phyloP scores from a whole-genome alignment of 768 basidiomycete species.

The Boletus sp. region DNA sequence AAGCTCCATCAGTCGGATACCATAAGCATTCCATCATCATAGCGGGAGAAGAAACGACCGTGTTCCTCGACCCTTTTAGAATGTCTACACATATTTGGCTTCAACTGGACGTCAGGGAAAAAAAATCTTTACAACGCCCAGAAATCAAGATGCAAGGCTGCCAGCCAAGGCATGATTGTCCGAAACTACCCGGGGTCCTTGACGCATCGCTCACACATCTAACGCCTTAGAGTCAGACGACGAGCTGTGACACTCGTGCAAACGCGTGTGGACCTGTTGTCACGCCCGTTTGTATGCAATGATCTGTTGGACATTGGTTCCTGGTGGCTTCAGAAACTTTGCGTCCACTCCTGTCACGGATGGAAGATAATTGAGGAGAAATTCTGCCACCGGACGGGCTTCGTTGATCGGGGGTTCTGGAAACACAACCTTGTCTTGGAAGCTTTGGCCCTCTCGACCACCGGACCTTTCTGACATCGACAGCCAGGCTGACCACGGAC shows the following conservation, averaged over 20 bases:
- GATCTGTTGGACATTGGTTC: not conserved
- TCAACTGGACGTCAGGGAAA: not conserved
- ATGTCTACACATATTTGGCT: not conserved
- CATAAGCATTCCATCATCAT: too few relatives aligned
- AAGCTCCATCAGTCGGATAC: too few relatives aligned
- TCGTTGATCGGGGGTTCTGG: too few relatives aligned
- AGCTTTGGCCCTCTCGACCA: not conserved
- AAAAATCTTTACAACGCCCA: not conserved
- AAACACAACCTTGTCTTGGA: not conserved
- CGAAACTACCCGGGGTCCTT: too few relatives aligned
- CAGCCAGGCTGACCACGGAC: not conserved
- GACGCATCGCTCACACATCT: not conserved
- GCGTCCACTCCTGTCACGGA: not conserved
- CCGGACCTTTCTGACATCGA: constrained; percentile 15
- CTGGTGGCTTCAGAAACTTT: not conserved
- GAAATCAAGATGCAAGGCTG: not conserved
- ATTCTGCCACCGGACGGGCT: constrained; percentile 2
- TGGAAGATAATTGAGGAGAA: constrained; percentile 5
- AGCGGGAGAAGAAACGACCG: not conserved
- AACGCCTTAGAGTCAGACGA: not conserved
- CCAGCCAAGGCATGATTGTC: not conserved
- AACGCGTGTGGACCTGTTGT: not conserved
- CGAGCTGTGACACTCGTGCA: not conserved
- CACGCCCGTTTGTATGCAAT: constrained; percentile 1
- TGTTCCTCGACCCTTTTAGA: not conserved